Evolutionary conservation across 1,284 basidiomycete species (phyloP).

Genomic region (Microbotryum saponariae): DNA sequence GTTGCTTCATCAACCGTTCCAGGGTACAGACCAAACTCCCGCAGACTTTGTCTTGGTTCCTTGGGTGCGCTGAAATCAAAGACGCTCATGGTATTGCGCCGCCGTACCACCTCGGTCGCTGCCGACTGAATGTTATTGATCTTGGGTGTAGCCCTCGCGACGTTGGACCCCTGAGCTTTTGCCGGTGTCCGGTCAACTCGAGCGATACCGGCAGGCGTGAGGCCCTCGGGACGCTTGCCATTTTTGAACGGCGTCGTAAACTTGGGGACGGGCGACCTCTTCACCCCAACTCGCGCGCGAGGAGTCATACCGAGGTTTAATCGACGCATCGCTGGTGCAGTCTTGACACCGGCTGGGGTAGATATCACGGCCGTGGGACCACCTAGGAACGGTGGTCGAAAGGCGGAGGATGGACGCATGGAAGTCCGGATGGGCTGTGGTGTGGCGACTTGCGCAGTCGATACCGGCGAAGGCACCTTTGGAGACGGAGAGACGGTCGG

Average conservation of each 20-base stretch:
- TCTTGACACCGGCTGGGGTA: conserved; percentile 5
- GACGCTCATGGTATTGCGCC: no score
- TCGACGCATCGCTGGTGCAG: conserved; percentile 10
- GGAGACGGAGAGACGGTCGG: no score
- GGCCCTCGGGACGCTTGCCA: conserved; percentile 26
- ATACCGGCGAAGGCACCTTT: no score
- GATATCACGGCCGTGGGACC: background rate
- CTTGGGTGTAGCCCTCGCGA: background rate
- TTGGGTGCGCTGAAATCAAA: no score
- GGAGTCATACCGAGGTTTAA: conserved; percentile 34
- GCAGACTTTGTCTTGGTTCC: no score
- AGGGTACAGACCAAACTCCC: no score
- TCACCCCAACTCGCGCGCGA: conserved; percentile 9
- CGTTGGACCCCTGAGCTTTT: background rate
- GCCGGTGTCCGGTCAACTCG: conserved; percentile 11
- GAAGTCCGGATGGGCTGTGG: no score
- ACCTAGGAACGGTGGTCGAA: no score
- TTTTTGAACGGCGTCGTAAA: conserved; percentile 36
- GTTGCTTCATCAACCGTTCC: no score
- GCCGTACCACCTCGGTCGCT: background rate
- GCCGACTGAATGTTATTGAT: background rate
- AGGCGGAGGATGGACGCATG: no score
- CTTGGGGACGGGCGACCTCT: conserved; percentile 8
- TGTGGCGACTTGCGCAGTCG: no score
- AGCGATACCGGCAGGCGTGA: conserved; percentile 14